phyloP scores from a whole-genome alignment of 2,329 filamentous ascomycete species.

The Hymenoscyphus fructigenus region DNA sequence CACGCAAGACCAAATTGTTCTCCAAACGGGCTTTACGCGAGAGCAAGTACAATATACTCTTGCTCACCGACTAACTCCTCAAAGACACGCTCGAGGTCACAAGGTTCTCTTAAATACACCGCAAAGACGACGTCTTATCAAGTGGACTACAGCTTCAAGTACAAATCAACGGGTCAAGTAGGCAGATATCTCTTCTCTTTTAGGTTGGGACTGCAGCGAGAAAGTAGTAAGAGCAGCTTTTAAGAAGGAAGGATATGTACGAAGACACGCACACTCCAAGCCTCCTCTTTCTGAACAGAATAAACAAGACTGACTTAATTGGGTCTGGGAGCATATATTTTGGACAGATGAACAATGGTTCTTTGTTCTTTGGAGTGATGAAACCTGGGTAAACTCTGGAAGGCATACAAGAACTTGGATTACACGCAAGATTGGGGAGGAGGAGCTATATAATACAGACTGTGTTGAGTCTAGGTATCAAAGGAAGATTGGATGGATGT shows the following conservation, averaged over 20 bases:
- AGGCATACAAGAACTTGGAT: constrained; percentile 11
- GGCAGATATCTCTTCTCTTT: neutral
- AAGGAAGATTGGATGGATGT: constrained; percentile 25
- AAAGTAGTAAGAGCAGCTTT: constrained; percentile 2
- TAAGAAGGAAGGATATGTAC: neutral
- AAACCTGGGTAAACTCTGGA: constrained; percentile 16
- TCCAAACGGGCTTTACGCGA: too few species aligned
- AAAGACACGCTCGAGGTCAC: too few species aligned
- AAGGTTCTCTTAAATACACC: too few species aligned
- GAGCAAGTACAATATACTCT: too few species aligned
- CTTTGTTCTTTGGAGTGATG: constrained; percentile 14
- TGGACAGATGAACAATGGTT: constrained; percentile 12
- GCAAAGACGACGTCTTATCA: neutral
- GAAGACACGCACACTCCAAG: neutral
- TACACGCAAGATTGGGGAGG: constrained; percentile 4
- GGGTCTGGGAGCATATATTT: neutral
- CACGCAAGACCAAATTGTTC: too few species aligned
- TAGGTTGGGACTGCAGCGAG: neutral
- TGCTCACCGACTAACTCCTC: too few species aligned
- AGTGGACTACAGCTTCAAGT: neutral
- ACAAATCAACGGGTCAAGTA: neutral
- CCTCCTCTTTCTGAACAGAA: neutral
- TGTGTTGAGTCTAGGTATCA: constrained; percentile 16
- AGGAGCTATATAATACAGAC: constrained; percentile 11
- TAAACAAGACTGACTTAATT: neutral